Evolutionary conservation across 225 moss, liverwort and hornwort species (phyloP).

Genomic region (Polytrichum formosum): DNA sequence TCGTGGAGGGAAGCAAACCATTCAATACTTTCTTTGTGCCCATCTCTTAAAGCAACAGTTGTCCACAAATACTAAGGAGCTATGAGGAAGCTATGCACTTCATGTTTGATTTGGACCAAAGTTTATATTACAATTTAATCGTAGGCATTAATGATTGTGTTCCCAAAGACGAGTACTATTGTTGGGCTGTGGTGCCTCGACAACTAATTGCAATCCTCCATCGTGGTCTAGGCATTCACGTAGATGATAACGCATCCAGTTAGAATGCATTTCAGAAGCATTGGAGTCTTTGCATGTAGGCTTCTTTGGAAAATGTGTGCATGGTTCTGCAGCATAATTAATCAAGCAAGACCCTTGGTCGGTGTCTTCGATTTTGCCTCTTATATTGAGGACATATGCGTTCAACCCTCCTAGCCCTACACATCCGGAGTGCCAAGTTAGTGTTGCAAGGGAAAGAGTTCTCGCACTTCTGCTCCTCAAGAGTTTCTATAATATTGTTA

Average conservation of each 20-base stretch:
- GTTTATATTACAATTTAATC: too few relatives aligned
- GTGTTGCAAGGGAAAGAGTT: background rate
- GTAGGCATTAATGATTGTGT: background rate
- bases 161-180: conserved; percentile 10
- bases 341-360: conserved; percentile 13
- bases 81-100: too few relatives aligned
- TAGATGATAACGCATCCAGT: conserved; percentile 28
- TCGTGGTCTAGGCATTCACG: conserved; percentile 37
- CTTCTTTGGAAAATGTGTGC: conserved; percentile 32
- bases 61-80: too few relatives aligned
- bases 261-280: conserved; percentile 9
- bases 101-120: too few relatives aligned
- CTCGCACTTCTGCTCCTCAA: too few relatives aligned
- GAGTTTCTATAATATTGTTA: too few relatives aligned
- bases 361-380: conserved; percentile 4
- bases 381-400: conserved; percentile 32
- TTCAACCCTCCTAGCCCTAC: conserved; percentile 25
- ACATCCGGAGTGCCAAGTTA: background rate
- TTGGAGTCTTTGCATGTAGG: conserved; percentile 19
- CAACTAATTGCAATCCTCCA: conserved; percentile 35
- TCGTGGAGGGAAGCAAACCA: too few relatives aligned
- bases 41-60: too few relatives aligned
- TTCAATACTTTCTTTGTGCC: too few relatives aligned
- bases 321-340: conserved; percentile 28
- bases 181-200: conserved; percentile 1